phyloP scores from a whole-genome alignment of 1,284 basidiomycete species.

The Apiotrichum brassicae region DNA sequence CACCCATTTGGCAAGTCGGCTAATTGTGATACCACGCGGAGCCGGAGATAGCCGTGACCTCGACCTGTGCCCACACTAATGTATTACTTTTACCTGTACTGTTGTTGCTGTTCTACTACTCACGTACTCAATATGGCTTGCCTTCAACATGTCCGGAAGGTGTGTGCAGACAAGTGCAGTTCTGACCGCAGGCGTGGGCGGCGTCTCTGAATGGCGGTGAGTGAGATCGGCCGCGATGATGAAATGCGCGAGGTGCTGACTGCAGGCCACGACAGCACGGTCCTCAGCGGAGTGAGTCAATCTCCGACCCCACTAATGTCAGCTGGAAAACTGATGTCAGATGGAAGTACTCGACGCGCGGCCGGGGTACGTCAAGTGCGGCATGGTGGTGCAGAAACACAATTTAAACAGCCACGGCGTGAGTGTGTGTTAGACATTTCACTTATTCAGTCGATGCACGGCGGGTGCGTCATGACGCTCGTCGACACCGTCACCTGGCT shows the following conservation, averaged over 20 bases:
- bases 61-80: too few species aligned
- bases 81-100: too few species aligned
- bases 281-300: slow-evolving; percentile 4
- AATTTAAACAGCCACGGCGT: slow-evolving; percentile 13
- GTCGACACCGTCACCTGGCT: slow-evolving; percentile 16
- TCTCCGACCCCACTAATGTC: too few species aligned
- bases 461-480: slow-evolving; percentile 13
- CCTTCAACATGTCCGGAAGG: slow-evolving; percentile 10
- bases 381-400: slow-evolving; percentile 3
- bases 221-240: neutral
- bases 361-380: slow-evolving; percentile 6
- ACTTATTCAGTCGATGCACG: slow-evolving; percentile 6
- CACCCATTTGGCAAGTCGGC: too few species aligned
- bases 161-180: neutral
- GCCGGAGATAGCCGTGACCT: too few species aligned
- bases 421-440: neutral
- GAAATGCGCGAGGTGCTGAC: neutral
- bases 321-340: neutral
- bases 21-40: too few species aligned
- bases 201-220: neutral
- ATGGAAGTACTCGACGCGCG: slow-evolving; percentile 15
- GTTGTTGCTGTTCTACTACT: too few species aligned
- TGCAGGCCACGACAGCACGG: slow-evolving; percentile 10
- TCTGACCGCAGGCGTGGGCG: slow-evolving; percentile 2
- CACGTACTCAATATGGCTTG: slow-evolving; percentile 11